These are phyloP conservation scores for Garcia nutans DNA, from an alignment of 345 rosid genomes.

Conservation along the genomic window DNA sequence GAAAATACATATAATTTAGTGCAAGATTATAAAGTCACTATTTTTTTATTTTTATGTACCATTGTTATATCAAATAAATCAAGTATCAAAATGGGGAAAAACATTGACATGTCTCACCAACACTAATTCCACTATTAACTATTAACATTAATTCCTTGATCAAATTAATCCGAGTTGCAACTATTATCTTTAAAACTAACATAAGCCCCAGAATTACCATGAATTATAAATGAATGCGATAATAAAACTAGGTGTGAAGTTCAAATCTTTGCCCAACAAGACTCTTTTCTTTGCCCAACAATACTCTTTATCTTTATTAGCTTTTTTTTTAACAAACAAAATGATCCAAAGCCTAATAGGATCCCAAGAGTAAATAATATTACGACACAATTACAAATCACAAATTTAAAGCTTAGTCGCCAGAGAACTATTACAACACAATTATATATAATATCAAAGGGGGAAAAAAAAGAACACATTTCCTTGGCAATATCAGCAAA, in stretches of 20 bases:
- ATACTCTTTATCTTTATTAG: not conserved
- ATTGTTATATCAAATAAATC: not conserved
- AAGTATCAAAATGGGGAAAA: not conserved
- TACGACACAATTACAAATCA: too few species aligned
- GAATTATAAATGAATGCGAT: constrained; percentile 5
- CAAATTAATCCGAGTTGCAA: constrained; percentile 9
- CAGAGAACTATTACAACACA: not conserved
- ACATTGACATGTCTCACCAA: too few species aligned
- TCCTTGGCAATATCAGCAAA: not conserved
- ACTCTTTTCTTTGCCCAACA: not conserved
- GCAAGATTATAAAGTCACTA: not conserved
- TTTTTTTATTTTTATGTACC: not conserved
- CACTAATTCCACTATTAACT: too few species aligned
- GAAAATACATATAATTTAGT: not conserved
- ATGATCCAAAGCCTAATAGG: not conserved
- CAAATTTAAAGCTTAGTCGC: not conserved
- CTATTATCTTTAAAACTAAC: not conserved
- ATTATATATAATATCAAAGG: not conserved
- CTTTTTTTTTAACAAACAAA: not conserved
- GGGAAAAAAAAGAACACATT: not conserved
- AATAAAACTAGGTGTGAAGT: not conserved
- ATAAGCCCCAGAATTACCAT: not conserved
- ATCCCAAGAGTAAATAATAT: not conserved
- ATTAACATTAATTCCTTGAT: not conserved
- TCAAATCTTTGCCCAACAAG: not conserved